These are phyloP conservation scores for Ustanciosporium gigantosporum DNA, from an alignment of 1,284 basidiomycete genomes.

Conservation along the genomic window DNA sequence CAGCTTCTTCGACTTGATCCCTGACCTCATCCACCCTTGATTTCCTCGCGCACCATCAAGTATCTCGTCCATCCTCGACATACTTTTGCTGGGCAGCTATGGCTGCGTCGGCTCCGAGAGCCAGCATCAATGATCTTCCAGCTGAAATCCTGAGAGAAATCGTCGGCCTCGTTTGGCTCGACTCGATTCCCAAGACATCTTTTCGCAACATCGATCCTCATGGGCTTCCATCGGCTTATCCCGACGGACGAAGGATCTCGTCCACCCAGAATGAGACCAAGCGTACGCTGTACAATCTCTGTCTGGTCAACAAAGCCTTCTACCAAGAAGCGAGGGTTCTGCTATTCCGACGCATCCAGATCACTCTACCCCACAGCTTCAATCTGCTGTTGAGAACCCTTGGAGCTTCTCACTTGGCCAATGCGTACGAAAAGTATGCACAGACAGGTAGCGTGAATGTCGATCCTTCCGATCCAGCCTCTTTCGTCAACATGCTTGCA, in stretches of 20 bases:
- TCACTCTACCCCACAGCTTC: slow-evolving; percentile 57
- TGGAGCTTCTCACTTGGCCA: slow-evolving; percentile 47
- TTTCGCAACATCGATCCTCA: slow-evolving; percentile 56
- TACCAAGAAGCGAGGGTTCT: slow-evolving; percentile 54
- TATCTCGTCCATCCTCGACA: too few relatives aligned
- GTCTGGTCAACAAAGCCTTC: slow-evolving; percentile 54
- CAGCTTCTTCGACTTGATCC: too few relatives aligned
- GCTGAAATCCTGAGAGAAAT: slow-evolving; percentile 51
- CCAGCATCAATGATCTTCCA: slow-evolving; percentile 39
- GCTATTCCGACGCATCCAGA: slow-evolving; percentile 55
- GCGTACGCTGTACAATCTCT: slow-evolving; percentile 51
- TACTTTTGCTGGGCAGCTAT: too few relatives aligned
- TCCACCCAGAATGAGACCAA: slow-evolving; percentile 48
- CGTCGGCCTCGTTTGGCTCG: slow-evolving; percentile 49
- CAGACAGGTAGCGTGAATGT: slow-evolving; percentile 36
- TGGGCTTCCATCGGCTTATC: slow-evolving; percentile 51
- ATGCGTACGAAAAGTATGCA: slow-evolving; percentile 48
- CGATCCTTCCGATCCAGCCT: slow-evolving; percentile 42
- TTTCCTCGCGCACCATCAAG: too few relatives aligned
- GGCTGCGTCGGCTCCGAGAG: slow-evolving; percentile 1
- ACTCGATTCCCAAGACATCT: slow-evolving; percentile 49
- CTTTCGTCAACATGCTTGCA: slow-evolving; percentile 53
- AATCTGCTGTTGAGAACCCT: slow-evolving; percentile 49
- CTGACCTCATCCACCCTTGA: too few relatives aligned
- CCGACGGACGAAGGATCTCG: slow-evolving; percentile 48